Evolutionary conservation across 139 green algal genomes (phyloP).

Genomic region (Nannochloris sp.): DNA sequence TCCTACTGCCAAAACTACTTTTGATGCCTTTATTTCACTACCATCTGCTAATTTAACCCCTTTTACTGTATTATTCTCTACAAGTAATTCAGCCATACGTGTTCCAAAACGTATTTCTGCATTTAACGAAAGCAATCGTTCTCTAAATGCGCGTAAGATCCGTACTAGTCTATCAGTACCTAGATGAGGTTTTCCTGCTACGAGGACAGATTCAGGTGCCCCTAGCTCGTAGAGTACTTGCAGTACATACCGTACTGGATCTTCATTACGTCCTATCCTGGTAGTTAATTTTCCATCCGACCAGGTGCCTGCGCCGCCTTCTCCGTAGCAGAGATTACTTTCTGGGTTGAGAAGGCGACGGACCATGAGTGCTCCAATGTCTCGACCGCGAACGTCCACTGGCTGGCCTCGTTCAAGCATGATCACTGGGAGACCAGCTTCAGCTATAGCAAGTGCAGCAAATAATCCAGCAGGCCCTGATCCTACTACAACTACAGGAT

Average conservation of each 20-base stretch:
- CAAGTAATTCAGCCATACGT: conserved; percentile 42
- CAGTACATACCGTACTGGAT: conserved; percentile 61
- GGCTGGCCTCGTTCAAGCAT: conserved; percentile 72
- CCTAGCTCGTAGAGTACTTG: conserved; percentile 58
- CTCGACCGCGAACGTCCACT: conserved; percentile 63
- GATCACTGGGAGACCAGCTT: conserved; percentile 47
- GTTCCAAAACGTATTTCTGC: conserved; percentile 60
- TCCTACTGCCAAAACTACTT: conserved; percentile 59
- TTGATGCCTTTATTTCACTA: conserved; percentile 28
- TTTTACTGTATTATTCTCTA: conserved; percentile 20
- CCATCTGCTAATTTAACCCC: conserved; percentile 29
- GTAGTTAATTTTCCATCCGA: conserved; percentile 84
- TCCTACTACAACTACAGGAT: conserved; percentile 40
- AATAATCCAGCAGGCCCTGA: conserved; percentile 74
- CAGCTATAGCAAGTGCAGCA: conserved; percentile 61
- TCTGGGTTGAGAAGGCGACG: conserved; percentile 50
- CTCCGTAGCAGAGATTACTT: conserved; percentile 80
- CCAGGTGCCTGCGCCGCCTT: conserved; percentile 63
- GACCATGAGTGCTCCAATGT: conserved; percentile 77
- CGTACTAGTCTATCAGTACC: conserved; percentile 75
- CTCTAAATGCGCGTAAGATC: conserved; percentile 58
- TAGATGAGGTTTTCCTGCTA: conserved; percentile 73
- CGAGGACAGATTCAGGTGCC: conserved; percentile 57
- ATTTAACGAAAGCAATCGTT: conserved; percentile 35
- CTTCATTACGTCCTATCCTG: conserved; percentile 57